Evolutionary conservation across 1,284 basidiomycete genomes (phyloP), one percentile per base, ranked within the genome.

Genomic region (Somion occarium): DNA sequence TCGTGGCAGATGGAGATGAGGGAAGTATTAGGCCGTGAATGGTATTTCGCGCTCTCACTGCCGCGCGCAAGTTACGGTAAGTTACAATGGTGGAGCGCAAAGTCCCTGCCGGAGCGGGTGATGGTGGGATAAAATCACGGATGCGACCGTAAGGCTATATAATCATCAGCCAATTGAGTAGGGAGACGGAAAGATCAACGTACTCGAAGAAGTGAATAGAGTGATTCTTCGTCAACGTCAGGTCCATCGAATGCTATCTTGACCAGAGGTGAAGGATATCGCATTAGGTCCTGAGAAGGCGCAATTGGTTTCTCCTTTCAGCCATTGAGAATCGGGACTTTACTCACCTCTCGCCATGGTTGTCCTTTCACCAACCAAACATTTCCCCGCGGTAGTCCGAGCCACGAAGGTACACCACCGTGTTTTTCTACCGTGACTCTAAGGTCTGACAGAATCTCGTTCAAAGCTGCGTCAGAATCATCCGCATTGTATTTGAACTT

Each of bases 201-300:
- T 68, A 88, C 88, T 46, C 90, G 77, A 50, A 90, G 77, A 18
- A 88, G 65, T 30, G 80, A 68, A 61, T 89, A 93, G 1, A 93
- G 68, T 1, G 74, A 66, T 65, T 95, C 90, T 64, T 95, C 90
- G 24, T 79, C 76, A 2, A 93, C 71, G 61, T 95, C 92, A 1
- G 90, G 85, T 0, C 94, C 93, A 26, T 95, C 88, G 60, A 94
- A 96, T 5, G 82, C 72, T n/a, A 95, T 79, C 53, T 81, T 82
- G 41, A 97, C 61, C 13, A 86, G 75, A 1, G 74, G 70, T 4
- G 89, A 88, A 0, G 91, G 84, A 64, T 84, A 95, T 44, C 90
- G 78, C 57, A 85, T 76, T 80, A 96, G 83, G 60, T 97, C 94
- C 88, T 95, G 26, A n/a, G n/a, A n/a, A n/a, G n/a, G n/a, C n/a